phyloP scores from a whole-genome alignment of 805 yeast genomes.

The Wickerhamomyces bisporus region DNA sequence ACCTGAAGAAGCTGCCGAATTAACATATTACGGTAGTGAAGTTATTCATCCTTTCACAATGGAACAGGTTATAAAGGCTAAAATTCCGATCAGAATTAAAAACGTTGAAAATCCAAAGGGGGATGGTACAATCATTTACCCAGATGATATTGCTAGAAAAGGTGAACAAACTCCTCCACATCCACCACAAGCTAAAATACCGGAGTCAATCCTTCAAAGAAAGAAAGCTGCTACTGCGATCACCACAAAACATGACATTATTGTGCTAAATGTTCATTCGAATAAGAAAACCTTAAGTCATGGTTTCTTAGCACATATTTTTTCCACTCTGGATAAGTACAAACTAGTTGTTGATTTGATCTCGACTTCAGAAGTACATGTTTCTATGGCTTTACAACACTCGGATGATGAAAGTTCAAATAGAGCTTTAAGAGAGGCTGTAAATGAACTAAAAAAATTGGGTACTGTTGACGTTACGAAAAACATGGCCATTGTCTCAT shows the following conservation, averaged over 20 bases:
- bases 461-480: constrained; percentile 89
- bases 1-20: constrained; percentile 98
- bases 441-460: constrained; percentile 69
- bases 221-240: constrained; percentile 87
- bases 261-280: constrained; percentile 89
- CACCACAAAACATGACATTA: constrained; percentile 88
- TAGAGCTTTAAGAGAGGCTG: constrained; percentile 59
- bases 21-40: constrained; percentile 96
- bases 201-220: constrained; percentile 35
- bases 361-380: constrained; percentile 96
- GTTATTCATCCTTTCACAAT: constrained; percentile 98
- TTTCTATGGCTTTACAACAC: constrained; percentile 93
- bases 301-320: constrained; percentile 90
- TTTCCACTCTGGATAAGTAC: constrained; percentile 77
- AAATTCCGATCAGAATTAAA: constrained; percentile 93
- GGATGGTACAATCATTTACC: constrained; percentile 88
- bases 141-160: constrained; percentile 77
- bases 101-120: constrained; percentile 95
- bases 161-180: constrained; percentile 94
- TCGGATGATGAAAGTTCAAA: constrained; percentile 55
- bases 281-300: constrained; percentile 90
- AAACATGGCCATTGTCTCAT: constrained; percentile 84
- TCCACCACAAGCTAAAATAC: constrained; percentile 64
- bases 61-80: constrained; percentile 97
- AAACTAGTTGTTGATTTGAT: constrained; percentile 90